Conservation (phyloP, 2,329 filamentous ascomycete species). For the Catunica adiposa region DNA sequence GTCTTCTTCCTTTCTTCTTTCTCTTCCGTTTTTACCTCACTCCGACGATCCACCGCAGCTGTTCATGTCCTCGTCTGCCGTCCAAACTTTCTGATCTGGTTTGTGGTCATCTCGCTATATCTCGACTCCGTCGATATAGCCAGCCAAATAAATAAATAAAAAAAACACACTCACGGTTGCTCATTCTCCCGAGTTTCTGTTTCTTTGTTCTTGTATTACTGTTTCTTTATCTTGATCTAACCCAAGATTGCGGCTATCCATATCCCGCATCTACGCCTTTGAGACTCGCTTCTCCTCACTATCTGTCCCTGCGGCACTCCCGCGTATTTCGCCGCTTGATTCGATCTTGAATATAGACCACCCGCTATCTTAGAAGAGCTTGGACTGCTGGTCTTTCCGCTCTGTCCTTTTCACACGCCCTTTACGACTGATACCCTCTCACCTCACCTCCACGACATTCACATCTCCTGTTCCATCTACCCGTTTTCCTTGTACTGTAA, state of each 20-base stretch:
- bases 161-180: no score
- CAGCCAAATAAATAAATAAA: no score
- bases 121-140: background rate
- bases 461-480: no score
- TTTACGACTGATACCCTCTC: background rate
- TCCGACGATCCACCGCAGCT: background rate
- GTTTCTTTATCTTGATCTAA: no score
- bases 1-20: background rate
- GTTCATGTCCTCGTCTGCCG: no score
- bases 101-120: background rate
- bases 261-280: no score
- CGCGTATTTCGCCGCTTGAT: background rate
- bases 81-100: slow-evolving; percentile 4
- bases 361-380: background rate
- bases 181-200: no score
- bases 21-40: background rate
- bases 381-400: slow-evolving; percentile 5
- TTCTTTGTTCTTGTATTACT: no score
- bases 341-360: background rate
- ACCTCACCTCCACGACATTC: background rate
- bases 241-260: no score
- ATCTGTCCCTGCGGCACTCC: background rate
- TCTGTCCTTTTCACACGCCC: background rate
- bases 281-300: background rate
- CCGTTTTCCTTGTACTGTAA: no score